Conservation (phyloP, 805 yeast genomes). For the Ogataea methanolica region DNA sequence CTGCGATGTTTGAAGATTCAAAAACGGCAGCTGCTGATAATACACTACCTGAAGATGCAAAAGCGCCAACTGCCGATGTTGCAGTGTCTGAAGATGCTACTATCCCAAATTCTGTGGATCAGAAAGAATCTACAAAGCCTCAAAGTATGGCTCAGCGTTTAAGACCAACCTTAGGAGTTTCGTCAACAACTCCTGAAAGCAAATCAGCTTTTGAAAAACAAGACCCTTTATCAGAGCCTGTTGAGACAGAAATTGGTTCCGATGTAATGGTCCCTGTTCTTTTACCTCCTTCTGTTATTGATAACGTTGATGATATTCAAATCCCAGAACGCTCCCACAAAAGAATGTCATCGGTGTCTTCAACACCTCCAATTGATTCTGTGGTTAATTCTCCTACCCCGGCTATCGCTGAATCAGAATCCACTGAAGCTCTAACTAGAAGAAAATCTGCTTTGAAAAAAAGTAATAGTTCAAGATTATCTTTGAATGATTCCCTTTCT, state of each 20-base stretch:
- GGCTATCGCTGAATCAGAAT: not conserved
- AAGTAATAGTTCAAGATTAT: constrained; percentile 12
- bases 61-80: not conserved
- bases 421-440: constrained; percentile 12
- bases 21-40: not conserved
- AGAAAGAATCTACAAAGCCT: constrained; percentile 1
- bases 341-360: constrained; percentile 16
- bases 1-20: constrained; percentile 2
- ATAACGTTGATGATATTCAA: constrained; percentile 6
- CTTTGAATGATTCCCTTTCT: constrained; percentile 28
- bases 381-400: not conserved
- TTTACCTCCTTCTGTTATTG: constrained; percentile 3
- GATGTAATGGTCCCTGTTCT: constrained; percentile 3
- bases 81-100: not conserved
- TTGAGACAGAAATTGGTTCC: not conserved
- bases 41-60: not conserved
- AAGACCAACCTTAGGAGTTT: constrained; percentile 33
- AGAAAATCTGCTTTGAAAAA: constrained; percentile 48
- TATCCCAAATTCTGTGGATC: not conserved
- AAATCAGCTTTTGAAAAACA: constrained; percentile 5
- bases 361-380: constrained; percentile 1
- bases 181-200: constrained; percentile 19
- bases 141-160: constrained; percentile 43
- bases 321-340: constrained; percentile 33
- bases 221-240: not conserved